phyloP scores from a whole-genome alignment of 768 basidiomycete genomes.

The Phlegmacium glaucopus region DNA sequence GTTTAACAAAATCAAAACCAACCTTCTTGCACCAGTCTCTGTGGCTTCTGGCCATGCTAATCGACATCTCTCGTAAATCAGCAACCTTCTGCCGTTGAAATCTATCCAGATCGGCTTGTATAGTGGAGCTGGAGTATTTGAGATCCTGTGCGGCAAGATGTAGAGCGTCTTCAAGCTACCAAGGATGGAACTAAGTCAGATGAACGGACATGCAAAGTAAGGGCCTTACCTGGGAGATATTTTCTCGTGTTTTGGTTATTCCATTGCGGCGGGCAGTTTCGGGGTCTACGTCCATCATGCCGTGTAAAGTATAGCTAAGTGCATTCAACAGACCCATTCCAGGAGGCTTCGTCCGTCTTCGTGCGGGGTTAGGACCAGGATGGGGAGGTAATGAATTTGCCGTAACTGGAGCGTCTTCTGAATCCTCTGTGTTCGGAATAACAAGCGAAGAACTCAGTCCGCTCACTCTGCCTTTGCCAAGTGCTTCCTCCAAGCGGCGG shows the following conservation, averaged over 20 bases:
- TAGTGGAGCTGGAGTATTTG: constrained; percentile 93
- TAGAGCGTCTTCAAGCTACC: constrained; percentile 90
- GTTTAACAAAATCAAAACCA: constrained; percentile 9
- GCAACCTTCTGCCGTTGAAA: constrained; percentile 99
- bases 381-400: constrained; percentile 61
- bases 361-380: constrained; percentile 70
- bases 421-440: constrained; percentile 22
- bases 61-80: constrained; percentile 90
- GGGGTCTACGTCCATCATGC: constrained; percentile 99
- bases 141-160: constrained; percentile 91
- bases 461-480: constrained; percentile 51
- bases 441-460: constrained; percentile 16
- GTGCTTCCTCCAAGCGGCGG: constrained; percentile 81
- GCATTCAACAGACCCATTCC: constrained; percentile 89
- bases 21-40: constrained; percentile 98
- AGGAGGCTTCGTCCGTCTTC: constrained; percentile 54
- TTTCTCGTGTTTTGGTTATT: constrained; percentile 92
- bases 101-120: constrained; percentile 95
- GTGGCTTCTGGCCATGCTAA: constrained; percentile 86
- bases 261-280: constrained; percentile 91
- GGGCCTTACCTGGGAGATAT: constrained; percentile 82
- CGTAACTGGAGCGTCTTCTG: constrained; percentile 34
- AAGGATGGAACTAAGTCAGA: not conserved
- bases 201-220: constrained; percentile 8
- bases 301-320: constrained; percentile 90